Percentiles rank a stretch among this genome's conserved stretches.
These are phyloP conservation scores for Nakataea oryzae DNA, from an alignment of 2,329 filamentous ascomycete species.

Conservation along the genomic window DNA sequence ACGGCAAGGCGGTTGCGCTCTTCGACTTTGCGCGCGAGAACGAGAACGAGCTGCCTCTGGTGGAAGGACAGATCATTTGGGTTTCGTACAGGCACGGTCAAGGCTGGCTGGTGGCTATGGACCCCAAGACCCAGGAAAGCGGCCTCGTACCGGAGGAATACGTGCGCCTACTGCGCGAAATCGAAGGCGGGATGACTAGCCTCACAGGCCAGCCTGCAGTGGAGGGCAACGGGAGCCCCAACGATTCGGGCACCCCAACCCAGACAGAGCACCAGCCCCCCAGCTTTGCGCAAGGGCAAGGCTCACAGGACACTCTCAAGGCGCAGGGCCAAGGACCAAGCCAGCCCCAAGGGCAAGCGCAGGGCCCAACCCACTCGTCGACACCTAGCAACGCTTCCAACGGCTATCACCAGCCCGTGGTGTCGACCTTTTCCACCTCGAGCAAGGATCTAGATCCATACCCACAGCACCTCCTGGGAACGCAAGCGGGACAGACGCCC, in stretches of 20 bases:
- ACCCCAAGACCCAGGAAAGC: constrained; percentile 87
- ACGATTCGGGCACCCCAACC: constrained; percentile 49
- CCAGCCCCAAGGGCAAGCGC: constrained; percentile 7
- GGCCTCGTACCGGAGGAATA: constrained; percentile 95
- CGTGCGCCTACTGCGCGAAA: constrained; percentile 82
- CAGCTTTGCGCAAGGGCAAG: constrained; percentile 25
- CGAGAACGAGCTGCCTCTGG: constrained; percentile 86
- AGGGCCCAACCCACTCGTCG: constrained; percentile 33
- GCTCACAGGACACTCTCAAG: not conserved
- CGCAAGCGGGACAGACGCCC: constrained; percentile 50
- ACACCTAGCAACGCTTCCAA: constrained; percentile 37
- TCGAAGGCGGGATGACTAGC: constrained; percentile 78
- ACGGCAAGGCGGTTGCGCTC: constrained; percentile 88
- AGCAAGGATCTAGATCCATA: constrained; percentile 61
- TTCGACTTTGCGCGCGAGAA: constrained; percentile 95
- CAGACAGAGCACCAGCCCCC: constrained; percentile 46
- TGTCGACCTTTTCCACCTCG: constrained; percentile 61
- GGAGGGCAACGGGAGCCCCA: constrained; percentile 41
- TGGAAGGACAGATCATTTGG: constrained; percentile 92
- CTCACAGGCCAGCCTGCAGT: constrained; percentile 44
- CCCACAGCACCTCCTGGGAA: constrained; percentile 52
- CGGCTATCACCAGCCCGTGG: constrained; percentile 57
- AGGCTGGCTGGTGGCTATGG: constrained; percentile 94
- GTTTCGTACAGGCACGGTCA: constrained; percentile 94
- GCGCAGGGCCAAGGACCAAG: constrained; percentile 6